phyloP scores from a whole-genome alignment of 441 rosid genomes.

The Pelargonium citronellum region DNA sequence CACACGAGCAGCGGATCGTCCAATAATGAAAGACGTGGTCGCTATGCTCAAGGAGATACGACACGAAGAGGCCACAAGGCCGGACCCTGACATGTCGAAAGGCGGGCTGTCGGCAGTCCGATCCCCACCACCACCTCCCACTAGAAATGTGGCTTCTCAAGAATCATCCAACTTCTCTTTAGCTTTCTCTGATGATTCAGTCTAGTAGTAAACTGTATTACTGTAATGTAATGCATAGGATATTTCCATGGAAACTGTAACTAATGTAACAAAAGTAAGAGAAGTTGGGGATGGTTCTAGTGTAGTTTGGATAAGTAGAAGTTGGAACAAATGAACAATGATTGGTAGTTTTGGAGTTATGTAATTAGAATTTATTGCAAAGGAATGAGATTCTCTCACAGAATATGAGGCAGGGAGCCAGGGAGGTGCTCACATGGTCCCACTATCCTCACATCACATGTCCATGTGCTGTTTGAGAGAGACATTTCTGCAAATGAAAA shows the following conservation, averaged over 20 bases:
- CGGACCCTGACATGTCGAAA: constrained; percentile 48
- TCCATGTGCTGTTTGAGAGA: constrained; percentile 68
- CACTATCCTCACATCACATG: constrained; percentile 53
- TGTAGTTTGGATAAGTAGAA: constrained; percentile 17
- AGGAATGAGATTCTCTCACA: constrained; percentile 28
- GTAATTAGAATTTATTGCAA: constrained; percentile 39
- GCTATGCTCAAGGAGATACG: constrained; percentile 92
- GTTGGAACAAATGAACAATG: constrained; percentile 31
- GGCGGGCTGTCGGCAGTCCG: constrained; percentile 22
- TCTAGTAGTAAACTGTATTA: constrained; percentile 16
- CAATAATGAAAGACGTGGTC: constrained; percentile 80
- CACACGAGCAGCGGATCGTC: constrained; percentile 54
- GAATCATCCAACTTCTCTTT: constrained; percentile 74
- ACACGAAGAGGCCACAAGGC: constrained; percentile 38
- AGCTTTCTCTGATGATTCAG: constrained; percentile 63
- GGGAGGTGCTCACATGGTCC: constrained; percentile 58
- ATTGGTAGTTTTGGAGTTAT: constrained; percentile 31
- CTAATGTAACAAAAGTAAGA: constrained; percentile 15
- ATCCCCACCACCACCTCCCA: constrained; percentile 27
- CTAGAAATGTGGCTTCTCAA: constrained; percentile 41
- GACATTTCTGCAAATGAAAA: constrained; percentile 44
- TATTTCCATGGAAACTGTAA: not conserved
- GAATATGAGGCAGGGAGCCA: constrained; percentile 2
- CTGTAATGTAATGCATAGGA: not conserved
- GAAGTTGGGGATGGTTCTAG: constrained; percentile 11